Percentiles rank a stretch among this genome's conserved stretches.
phyloP scores from a whole-genome alignment of 371 early-diverging fungal genomes.

The Haplosporangium sp. region DNA sequence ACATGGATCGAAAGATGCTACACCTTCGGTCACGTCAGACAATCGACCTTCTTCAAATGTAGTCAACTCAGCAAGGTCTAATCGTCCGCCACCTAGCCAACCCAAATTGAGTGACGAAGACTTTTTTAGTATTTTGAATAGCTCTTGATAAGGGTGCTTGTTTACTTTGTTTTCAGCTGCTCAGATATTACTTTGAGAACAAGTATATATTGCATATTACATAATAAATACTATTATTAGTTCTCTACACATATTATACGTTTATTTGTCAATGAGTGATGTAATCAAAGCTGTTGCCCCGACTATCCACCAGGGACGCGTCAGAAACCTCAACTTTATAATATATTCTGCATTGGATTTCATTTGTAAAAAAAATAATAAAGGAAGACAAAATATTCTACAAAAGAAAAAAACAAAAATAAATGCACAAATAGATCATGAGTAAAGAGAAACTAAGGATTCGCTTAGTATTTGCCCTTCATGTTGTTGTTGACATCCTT shows the following conservation, averaged over 20 bases:
- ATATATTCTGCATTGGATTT: not conserved
- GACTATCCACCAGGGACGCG: constrained; percentile 17
- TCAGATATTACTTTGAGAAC: no score
- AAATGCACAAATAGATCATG: not conserved
- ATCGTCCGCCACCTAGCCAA: not conserved
- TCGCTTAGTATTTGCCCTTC: constrained; percentile 10
- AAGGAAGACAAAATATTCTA: not conserved
- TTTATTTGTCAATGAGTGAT: not conserved
- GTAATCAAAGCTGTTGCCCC: not conserved
- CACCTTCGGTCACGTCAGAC: not conserved
- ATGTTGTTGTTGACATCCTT: constrained; percentile 40
- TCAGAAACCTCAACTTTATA: not conserved
- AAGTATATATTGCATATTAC: not conserved
- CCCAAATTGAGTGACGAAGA: constrained; percentile 39
- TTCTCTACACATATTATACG: not conserved
- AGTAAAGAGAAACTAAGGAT: not conserved
- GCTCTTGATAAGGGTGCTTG: not conserved
- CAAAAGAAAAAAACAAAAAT: not conserved
- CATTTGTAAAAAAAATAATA: no score
- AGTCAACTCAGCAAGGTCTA: constrained; percentile 1
- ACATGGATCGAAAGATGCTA: not conserved
- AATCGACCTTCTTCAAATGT: constrained; percentile 12
- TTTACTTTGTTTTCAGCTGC: not conserved
- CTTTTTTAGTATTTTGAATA: constrained; percentile 48
- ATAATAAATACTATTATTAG: not conserved